Evolutionary conservation across 495 filamentous ascomycete genomes (phyloP), one percentile per base, ranked within the genome.

Genomic region (Chaetomium tenue): DNA sequence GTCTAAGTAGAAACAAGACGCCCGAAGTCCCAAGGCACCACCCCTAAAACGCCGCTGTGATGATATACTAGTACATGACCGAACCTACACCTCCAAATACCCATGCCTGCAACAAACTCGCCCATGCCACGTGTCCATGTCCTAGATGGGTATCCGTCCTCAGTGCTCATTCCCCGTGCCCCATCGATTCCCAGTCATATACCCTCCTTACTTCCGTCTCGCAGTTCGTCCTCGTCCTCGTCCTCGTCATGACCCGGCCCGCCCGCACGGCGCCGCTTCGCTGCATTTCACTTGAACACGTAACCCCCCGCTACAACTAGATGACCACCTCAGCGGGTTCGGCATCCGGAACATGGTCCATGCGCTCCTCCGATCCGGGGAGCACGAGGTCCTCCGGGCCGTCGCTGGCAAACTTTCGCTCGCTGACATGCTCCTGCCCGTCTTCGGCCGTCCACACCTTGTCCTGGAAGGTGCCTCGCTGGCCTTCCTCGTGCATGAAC

Each of bases 401-500:
- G 72, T 91, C 86, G n/a, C 84, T 84, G 53, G 95, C 86, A 79
- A 97, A 97, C 69, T 95, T 97, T 66, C 93, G 82, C 73, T 98
- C 93, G 74, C 92, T 97, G 58, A 97, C 86, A 75, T 92, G 91
- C 63, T 77, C 78, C 74, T 78, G 56, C 20, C 81, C 85, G 51
- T 83, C 78, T 39, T 83, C 79, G 6, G 90, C 81, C 39, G 86
- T 90, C 94, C 94, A 98, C 23, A 96, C 92, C 75, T 94, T 97
- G 76, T 97, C 91, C 46, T 87, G 80, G 76, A 91, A 92, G n/a
- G 81, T 80, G 80, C 75, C 87, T 70, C 85, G 81, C 75, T 98
- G 95, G 28, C 95, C 95, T 63, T 97, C 94, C 23, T 85, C 87
- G 75, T 99, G 94, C 75, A 93, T 92, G 82, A 91, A 98, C 25